phyloP scores from a whole-genome alignment of 2,329 filamentous ascomycete genomes.

The Orbilia oligospora region DNA sequence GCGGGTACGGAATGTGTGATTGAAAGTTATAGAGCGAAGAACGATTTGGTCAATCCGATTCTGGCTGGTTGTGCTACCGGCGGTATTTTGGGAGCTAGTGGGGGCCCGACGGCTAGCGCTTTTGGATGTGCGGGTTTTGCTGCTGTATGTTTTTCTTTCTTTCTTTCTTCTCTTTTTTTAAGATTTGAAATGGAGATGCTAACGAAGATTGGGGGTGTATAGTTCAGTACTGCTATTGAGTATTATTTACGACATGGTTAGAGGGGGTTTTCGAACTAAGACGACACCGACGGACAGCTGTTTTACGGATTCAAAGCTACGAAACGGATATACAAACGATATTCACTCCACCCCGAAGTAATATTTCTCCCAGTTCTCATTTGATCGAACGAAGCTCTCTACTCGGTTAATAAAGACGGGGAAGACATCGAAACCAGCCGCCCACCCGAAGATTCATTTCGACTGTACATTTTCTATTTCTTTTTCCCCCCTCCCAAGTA shows the following conservation, averaged over 20 bases:
- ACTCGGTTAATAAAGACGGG: neutral
- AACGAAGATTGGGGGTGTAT: neutral
- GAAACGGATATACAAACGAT: neutral
- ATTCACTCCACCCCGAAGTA: neutral
- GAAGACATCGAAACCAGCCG: neutral
- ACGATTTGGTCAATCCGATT: conserved; percentile 90
- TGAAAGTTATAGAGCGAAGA: conserved; percentile 91
- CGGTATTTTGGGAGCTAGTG: conserved; percentile 86
- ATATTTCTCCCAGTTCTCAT: neutral
- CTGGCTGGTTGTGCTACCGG: conserved; percentile 92
- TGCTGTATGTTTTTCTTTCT: conserved; percentile 71
- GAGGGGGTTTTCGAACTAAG: neutral
- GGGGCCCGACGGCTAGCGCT: conserved; percentile 88
- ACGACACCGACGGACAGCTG: neutral
- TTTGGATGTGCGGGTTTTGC: conserved; percentile 94
- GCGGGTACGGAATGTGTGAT: conserved; percentile 95
- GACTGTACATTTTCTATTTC: neutral
- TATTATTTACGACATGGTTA: conserved; percentile 64
- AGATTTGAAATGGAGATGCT: neutral
- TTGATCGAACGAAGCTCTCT: neutral
- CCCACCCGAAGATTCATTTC: conserved; percentile 54
- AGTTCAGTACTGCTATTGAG: conserved; percentile 64
- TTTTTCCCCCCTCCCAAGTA: neutral
- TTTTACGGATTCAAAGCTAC: neutral
- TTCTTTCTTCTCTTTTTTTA: conserved; percentile 73